Conservation (phyloP, 2,329 filamentous ascomycete species). For the Hymenoscyphus infarciens region DNA sequence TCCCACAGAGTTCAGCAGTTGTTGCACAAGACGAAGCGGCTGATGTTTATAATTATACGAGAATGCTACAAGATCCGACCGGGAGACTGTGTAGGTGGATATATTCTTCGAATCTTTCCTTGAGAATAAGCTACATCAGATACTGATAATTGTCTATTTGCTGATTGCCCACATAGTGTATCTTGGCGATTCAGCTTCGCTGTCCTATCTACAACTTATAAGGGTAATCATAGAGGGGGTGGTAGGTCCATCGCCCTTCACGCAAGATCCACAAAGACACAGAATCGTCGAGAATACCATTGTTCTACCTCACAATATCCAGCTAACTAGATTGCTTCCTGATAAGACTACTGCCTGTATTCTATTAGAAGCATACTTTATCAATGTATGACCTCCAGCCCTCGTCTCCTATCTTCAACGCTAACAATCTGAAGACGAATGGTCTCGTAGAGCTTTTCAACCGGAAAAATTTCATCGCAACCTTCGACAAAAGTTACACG, state of each 20-base stretch:
- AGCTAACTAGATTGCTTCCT: constrained; percentile 51
- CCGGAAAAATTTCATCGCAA: constrained; percentile 45
- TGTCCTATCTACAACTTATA: constrained; percentile 31
- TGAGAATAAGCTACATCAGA: not conserved
- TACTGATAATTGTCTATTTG: not conserved
- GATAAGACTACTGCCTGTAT: constrained; percentile 51
- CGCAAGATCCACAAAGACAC: constrained; percentile 26
- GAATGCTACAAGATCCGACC: constrained; percentile 58
- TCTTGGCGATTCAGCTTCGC: constrained; percentile 30
- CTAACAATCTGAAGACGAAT: constrained; percentile 44
- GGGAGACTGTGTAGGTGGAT: constrained; percentile 50
- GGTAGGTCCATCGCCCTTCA: constrained; percentile 28
- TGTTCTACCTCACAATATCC: constrained; percentile 43
- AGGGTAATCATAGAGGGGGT: constrained; percentile 28
- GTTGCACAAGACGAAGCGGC: constrained; percentile 52
- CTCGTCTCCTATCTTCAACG: not conserved
- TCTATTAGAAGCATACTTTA: constrained; percentile 57
- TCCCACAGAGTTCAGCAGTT: constrained; percentile 14
- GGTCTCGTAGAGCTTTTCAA: constrained; percentile 60
- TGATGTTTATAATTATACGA: constrained; percentile 49
- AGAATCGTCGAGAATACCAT: constrained; percentile 27
- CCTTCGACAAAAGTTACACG: constrained; percentile 51
- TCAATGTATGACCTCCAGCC: constrained; percentile 44
- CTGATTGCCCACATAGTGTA: constrained; percentile 21
- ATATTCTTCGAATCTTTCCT: not conserved